These are phyloP conservation scores for Aspergillus hancockii DNA, from an alignment of 495 filamentous ascomycete genomes.

Conservation along the genomic window DNA sequence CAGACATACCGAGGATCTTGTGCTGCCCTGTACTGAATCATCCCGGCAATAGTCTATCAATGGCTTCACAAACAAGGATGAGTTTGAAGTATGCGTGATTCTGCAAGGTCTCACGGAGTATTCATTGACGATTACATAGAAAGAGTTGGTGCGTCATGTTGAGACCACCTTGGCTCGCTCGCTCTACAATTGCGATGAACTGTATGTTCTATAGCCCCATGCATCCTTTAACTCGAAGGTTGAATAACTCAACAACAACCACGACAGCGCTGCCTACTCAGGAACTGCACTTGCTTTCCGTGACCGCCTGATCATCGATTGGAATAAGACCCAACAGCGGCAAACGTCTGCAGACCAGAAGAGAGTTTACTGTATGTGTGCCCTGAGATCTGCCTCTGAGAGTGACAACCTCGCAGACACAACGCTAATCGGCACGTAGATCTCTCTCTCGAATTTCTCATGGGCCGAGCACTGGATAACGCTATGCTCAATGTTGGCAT, in stretches of 20 bases:
- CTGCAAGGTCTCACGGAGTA: neutral
- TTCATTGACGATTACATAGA: conserved; percentile 41
- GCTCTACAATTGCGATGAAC: conserved; percentile 97
- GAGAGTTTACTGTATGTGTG: conserved; percentile 75
- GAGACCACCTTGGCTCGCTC: conserved; percentile 96
- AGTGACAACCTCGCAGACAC: neutral
- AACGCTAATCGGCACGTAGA: conserved; percentile 45
- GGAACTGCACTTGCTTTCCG: conserved; percentile 89
- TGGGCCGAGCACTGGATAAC: conserved; percentile 96
- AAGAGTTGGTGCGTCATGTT: conserved; percentile 86
- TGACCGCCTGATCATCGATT: conserved; percentile 89
- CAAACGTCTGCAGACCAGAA: conserved; percentile 91
- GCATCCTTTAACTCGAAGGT: neutral
- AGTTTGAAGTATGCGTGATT: conserved; percentile 58
- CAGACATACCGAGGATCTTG: neutral
- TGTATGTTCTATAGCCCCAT: conserved; percentile 35
- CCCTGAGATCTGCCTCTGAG: neutral
- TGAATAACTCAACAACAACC: neutral
- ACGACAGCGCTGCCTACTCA: conserved; percentile 75
- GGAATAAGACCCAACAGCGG: conserved; percentile 96
- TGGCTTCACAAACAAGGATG: conserved; percentile 74
- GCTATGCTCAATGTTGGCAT: conserved; percentile 93
- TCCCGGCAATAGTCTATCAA: conserved; percentile 50
- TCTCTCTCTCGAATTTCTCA: conserved; percentile 92
- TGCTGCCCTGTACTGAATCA: neutral